These are phyloP conservation scores for Triangularia setosa DNA, from an alignment of 2,329 filamentous ascomycete species.

Conservation along the genomic window DNA sequence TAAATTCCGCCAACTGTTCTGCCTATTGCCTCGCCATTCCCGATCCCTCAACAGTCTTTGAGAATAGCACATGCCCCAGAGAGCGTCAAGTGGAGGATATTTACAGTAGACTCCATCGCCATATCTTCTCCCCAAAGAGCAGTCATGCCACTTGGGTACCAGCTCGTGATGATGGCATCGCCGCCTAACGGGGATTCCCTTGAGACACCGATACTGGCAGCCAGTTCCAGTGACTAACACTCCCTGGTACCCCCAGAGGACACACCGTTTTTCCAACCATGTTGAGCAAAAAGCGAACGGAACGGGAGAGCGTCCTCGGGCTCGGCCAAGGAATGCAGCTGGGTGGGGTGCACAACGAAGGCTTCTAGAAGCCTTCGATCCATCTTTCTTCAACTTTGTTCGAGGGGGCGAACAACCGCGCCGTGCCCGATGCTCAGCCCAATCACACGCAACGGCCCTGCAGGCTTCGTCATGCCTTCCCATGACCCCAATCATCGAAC, in stretches of 20 bases:
- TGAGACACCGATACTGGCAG: too few relatives aligned
- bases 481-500: neutral
- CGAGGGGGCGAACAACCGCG: conserved; percentile 2
- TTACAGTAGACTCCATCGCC: neutral
- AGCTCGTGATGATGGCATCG: neutral
- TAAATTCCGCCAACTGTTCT: neutral
- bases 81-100: neutral
- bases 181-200: neutral
- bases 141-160: conserved; percentile 2
- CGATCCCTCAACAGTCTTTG: neutral
- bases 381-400: neutral
- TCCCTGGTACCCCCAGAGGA: too few relatives aligned
- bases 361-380: conserved; percentile 26
- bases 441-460: neutral
- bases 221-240: neutral
- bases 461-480: conserved; percentile 5
- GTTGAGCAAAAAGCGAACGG: neutral
- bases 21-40: conserved; percentile 16
- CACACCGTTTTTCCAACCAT: neutral
- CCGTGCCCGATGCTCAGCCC: neutral
- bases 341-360: conserved; percentile 8
- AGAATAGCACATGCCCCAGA: neutral
- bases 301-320: neutral
- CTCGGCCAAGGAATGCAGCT: neutral
- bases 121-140: neutral